Base-by-base conservation (phyloP, 2,329 filamentous ascomycete species). In the Cercospora sesami region DNA sequence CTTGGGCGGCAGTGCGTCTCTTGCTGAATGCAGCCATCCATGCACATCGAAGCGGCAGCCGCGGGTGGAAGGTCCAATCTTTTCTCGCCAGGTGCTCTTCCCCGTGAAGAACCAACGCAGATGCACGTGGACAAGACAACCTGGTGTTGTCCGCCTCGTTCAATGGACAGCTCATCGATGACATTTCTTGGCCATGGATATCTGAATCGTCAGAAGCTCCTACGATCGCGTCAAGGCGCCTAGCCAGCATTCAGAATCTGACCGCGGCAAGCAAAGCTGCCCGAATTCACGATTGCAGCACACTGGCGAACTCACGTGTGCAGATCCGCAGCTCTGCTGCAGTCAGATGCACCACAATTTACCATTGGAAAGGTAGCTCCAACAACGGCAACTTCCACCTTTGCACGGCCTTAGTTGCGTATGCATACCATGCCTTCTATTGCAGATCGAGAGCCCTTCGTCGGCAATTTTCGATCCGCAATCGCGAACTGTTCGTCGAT, bases 221-320 rank as follows among this genome's bases (percentile, higher is more conserved):
- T 55, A 28, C 48, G 26, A 30, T 55, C 48, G 48, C 48, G 48
- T 55, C 48, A 30, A 28, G 48, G 48, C 48, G 48, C 16, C 23
- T 55, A 26, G 14, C 48, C 48, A 28, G 5, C 14, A 9, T 28
- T 55, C 48, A 26, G 23, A n/a, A 55, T 55, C 7, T 55, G 23
- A n/a, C 23, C 14, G 36, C 36, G 21, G 31, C 59, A 45, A 61
- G 31, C 59, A 48, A n/a, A 28, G 59, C 59, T 61, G 59, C 59
- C 33, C 59, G 23, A 48, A 16, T 28, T n/a, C 36, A 42, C 8
- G 48, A 55, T n/a, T 45, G 36, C 59, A 48, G 36, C 59, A n/a
- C 59, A 45, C 59, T 55, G 23, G 48, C 16, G 26, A 14, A 16
- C 23, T 28, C 23, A 28, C 12, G 48, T 28, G 48, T 55, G 21